phyloP scores from a whole-genome alignment of 192 early-diverging fungal genomes.

The Coemansia sp. region DNA sequence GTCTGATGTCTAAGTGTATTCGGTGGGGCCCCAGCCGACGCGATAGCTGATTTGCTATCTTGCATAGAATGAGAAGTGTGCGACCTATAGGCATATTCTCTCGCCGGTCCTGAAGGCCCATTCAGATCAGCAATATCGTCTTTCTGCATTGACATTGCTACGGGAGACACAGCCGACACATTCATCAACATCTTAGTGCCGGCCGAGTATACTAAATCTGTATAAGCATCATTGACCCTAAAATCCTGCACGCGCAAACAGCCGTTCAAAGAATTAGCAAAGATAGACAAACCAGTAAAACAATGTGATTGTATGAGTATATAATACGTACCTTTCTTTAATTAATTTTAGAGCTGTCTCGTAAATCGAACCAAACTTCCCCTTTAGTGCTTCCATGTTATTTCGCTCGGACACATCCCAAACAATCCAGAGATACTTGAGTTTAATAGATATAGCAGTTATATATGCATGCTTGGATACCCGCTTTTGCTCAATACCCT shows the following conservation, averaged over 20 bases:
- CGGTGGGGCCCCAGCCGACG: not conserved
- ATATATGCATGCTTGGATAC: not conserved
- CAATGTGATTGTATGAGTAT: not conserved
- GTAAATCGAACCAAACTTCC: not conserved
- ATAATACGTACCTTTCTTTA: constrained; percentile 6
- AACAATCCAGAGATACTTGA: constrained; percentile 21
- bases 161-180: not conserved
- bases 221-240: not conserved
- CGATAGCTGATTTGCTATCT: not conserved
- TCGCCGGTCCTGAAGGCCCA: not conserved
- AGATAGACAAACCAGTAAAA: not conserved
- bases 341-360: not conserved
- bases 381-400: not conserved
- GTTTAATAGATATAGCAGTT: not conserved
- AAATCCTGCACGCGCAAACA: not conserved
- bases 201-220: not conserved
- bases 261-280: not conserved
- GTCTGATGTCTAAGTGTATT: not conserved
- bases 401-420: constrained; percentile 9
- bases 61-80: not conserved
- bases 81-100: not conserved
- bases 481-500: not conserved
- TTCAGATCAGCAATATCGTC: not conserved
- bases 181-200: not conserved
- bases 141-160: not conserved